Percentiles rank a stretch among this genome's conserved stretches.
Conservation (phyloP, 164 flowering plant genomes). For the Macadamia tetraphylla region DNA sequence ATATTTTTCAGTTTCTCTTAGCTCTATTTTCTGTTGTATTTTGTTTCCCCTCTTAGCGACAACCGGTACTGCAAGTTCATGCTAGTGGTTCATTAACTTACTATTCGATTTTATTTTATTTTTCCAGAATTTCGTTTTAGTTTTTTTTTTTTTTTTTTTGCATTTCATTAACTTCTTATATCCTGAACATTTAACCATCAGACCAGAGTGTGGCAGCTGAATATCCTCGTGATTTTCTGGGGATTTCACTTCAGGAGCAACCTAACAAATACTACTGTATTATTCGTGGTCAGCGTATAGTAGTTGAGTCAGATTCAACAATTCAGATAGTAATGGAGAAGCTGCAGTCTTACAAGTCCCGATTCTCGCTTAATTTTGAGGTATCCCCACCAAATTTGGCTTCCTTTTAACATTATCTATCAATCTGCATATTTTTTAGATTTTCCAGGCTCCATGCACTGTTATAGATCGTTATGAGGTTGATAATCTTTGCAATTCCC, state of each 20-base stretch:
- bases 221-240: constrained; percentile 63
- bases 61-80: background rate
- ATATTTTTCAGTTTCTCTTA: background rate
- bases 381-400: constrained; percentile 18
- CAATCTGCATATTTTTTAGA: background rate
- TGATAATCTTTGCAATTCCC: background rate
- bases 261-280: constrained; percentile 67
- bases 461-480: background rate
- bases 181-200: constrained; percentile 10
- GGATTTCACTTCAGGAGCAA: constrained; percentile 70
- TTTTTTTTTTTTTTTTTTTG: background rate
- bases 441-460: background rate
- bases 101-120: background rate
- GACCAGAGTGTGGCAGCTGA: constrained; percentile 41
- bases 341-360: constrained; percentile 70
- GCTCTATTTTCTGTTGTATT: background rate
- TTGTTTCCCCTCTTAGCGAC: background rate
- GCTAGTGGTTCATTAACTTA: background rate
- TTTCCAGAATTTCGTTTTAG: background rate
- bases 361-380: constrained; percentile 70
- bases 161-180: background rate
- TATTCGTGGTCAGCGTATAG: constrained; percentile 50
- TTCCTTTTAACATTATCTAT: too few relatives aligned
- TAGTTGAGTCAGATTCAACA: constrained; percentile 66
- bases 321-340: constrained; percentile 86